Evolutionary conservation across 75 land plant genomes (phyloP).

Genomic region (Chamaecyparis obtusa): DNA sequence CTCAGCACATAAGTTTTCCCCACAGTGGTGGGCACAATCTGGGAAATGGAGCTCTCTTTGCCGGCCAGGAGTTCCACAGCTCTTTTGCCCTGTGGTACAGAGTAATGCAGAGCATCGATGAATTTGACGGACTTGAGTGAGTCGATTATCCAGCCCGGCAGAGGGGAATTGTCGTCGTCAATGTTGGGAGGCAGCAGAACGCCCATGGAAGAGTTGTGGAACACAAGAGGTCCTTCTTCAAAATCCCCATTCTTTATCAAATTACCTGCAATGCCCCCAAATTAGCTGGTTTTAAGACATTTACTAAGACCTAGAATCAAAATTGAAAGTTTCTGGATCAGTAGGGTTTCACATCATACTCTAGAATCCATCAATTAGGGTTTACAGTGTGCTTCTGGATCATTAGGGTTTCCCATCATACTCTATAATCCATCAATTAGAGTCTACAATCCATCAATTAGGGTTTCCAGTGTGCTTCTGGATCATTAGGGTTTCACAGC

Average conservation of each 20-base stretch:
- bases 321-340: no score
- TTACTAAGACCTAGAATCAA: no score
- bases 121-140: slow-evolving; percentile 65
- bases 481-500: no score
- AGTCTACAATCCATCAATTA: no score
- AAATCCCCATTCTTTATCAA: slow-evolving; percentile 63
- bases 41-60: slow-evolving; percentile 55
- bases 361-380: no score
- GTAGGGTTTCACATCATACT: no score
- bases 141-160: slow-evolving; percentile 78
- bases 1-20: slow-evolving; percentile 41
- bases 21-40: slow-evolving; percentile 41
- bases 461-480: no score
- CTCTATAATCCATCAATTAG: no score
- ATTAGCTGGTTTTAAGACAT: no score
- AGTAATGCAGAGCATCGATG: slow-evolving; percentile 27
- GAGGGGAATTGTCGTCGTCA: slow-evolving; percentile 52
- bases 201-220: slow-evolving; percentile 47
- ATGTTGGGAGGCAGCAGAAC: slow-evolving; percentile 62
- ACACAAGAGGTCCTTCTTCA: slow-evolving; percentile 57
- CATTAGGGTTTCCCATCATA: no score
- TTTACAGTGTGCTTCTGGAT: no score
- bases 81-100: slow-evolving; percentile 23
- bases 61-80: slow-evolving; percentile 76
- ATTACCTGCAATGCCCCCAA: slow-evolving; percentile 31